Conservation (phyloP, 805 yeast genomes). For the Yarrowia yakushimensis region DNA sequence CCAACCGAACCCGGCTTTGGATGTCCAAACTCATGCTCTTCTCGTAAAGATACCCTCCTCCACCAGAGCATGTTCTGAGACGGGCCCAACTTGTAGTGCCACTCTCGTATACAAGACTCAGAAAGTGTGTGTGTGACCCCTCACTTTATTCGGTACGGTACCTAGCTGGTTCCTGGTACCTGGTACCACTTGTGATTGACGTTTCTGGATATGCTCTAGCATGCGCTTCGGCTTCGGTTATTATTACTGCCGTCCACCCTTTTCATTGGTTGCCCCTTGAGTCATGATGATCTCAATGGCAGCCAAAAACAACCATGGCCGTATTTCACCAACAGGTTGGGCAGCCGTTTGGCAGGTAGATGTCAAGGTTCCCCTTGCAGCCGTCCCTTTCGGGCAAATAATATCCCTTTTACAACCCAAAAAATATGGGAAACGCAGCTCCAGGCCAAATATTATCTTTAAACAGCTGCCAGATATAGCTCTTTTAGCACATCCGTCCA, state of each 20-base stretch:
- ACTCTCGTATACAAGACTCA: too few species aligned
- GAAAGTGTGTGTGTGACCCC: too few species aligned
- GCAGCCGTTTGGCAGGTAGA: neutral
- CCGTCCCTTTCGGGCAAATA: neutral
- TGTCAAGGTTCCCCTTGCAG: constrained; percentile 6
- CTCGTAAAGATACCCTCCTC: too few species aligned
- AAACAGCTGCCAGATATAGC: neutral
- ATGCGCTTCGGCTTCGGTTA: too few species aligned
- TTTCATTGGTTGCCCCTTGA: neutral
- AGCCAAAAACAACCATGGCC: neutral
- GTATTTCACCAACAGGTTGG: neutral
- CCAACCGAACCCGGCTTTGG: too few species aligned
- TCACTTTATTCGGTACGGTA: too few species aligned
- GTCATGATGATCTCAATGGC: neutral
- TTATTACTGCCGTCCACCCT: neutral
- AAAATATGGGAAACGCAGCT: neutral
- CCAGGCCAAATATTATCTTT: neutral
- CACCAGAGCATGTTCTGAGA: too few species aligned
- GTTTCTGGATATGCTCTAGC: too few species aligned
- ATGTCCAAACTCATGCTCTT: too few species aligned
- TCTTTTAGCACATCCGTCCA: neutral
- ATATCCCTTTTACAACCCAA: constrained; percentile 12
- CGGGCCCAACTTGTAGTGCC: too few species aligned
- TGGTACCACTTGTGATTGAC: too few species aligned
- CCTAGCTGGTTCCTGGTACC: too few species aligned